Evolutionary conservation across 2,329 filamentous ascomycete genomes (phyloP), one percentile per base, ranked within the genome.

Genomic region (Ilyonectria mors-panacis): DNA sequence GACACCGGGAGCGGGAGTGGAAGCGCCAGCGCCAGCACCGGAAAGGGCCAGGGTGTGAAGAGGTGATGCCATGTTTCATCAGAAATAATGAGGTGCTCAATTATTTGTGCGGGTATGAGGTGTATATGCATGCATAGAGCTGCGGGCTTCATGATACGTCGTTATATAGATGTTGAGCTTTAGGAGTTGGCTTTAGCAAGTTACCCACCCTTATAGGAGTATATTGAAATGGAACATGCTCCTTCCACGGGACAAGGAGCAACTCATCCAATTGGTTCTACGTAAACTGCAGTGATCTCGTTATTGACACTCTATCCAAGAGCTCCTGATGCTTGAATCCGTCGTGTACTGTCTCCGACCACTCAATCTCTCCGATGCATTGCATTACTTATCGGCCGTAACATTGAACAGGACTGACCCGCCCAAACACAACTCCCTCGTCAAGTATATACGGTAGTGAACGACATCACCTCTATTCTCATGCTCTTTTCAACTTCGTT

Each of bases 31-130:
- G 48, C 50, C 21, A 28, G 73, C 21, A 73, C 61, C 67, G 73
- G 30, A 33, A 85, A 83, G 76, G 83, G 81, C 66, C 80, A 83
- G 67, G 84, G 82, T 17, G 83, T 80, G 61, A 79, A 78, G 74
- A 82, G 80, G 73, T 75, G 65, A 75, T 60, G 19, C 1, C 7
- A 21, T n/a, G 30, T 45, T 35, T 37, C n/a, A 37, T 26, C 12
- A 33, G 30, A 61, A 30, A 12, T 30, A 30, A 51, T 21, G 7
- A 17, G 45, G 8, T 2, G 21, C 21, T 44, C 30, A 53, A 59
- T 63, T 33, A 59, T 42, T 55, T 33, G 19, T 21, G 23, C 13
- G 45, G 45, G 26, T 45, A 15, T 42, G 37, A 55, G 37, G 47
- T 39, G 42, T 60, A 59, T 44, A 56, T 44, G 26, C 21, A 45